Evolutionary conservation across 2,329 filamentous ascomycete genomes (phyloP).

Genomic region (Gaeumannomyces tritici): DNA sequence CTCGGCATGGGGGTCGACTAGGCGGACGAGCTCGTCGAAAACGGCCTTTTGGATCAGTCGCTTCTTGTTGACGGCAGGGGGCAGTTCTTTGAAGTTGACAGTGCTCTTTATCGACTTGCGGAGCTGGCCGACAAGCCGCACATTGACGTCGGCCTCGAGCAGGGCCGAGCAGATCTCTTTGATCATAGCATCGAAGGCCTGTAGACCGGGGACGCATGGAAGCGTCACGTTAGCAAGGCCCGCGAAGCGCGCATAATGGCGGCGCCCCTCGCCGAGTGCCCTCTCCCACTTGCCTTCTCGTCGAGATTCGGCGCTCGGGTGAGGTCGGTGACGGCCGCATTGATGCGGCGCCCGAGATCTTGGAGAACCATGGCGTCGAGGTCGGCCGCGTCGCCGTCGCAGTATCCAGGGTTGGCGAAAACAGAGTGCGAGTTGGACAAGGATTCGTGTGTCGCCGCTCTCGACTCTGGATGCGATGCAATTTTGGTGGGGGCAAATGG

Average conservation of each 20-base stretch:
- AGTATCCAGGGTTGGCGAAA: not conserved
- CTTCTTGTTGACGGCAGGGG: slow-evolving; percentile 93
- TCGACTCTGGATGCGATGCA: not conserved
- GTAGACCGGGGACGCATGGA: not conserved
- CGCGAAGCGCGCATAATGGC: not conserved
- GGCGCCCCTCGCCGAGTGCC: not conserved
- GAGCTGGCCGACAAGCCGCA: slow-evolving; percentile 81
- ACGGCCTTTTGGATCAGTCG: slow-evolving; percentile 95
- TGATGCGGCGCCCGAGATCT: slow-evolving; percentile 97
- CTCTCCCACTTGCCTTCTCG: slow-evolving; percentile 63
- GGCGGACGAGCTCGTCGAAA: slow-evolving; percentile 90
- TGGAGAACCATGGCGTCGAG: slow-evolving; percentile 76
- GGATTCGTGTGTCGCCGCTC: not conserved
- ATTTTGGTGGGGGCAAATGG: not conserved
- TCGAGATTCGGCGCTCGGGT: slow-evolving; percentile 88
- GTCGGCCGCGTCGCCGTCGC: slow-evolving; percentile 5
- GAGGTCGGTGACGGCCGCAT: slow-evolving; percentile 87
- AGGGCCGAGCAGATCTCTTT: slow-evolving; percentile 97
- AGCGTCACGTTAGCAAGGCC: not conserved
- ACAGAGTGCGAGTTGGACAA: not conserved
- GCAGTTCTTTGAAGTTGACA: slow-evolving; percentile 92
- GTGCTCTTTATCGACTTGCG: slow-evolving; percentile 84
- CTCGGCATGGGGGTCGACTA: slow-evolving; percentile 91
- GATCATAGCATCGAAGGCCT: slow-evolving; percentile 96
- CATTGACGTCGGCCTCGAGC: slow-evolving; percentile 94